A percentile compares a stretch with the other conserved stretches of the same genome.
Conservation (phyloP, 2,329 filamentous ascomycete genomes). For the Bipolaris sorokiniana region DNA sequence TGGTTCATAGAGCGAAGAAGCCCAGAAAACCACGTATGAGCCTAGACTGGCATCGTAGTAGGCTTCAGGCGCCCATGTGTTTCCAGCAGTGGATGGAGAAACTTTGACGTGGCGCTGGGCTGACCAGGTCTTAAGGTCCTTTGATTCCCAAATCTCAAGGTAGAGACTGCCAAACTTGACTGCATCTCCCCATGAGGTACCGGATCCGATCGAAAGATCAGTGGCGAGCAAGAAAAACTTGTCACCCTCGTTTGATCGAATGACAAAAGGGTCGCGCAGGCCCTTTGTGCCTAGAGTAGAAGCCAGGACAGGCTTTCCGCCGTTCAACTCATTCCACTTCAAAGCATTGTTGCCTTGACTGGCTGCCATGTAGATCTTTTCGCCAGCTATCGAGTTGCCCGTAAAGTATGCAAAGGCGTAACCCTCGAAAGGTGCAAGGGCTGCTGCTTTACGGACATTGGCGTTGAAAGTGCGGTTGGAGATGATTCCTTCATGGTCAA, state of each 20-base stretch:
- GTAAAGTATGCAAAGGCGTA: conserved; percentile 63
- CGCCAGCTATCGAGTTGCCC: conserved; percentile 52
- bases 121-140: conserved; percentile 59
- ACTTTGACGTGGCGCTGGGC: conserved; percentile 58
- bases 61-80: conserved; percentile 62
- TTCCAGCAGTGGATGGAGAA: conserved; percentile 58
- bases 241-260: conserved; percentile 58
- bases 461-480: conserved; percentile 44
- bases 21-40: conserved; percentile 57
- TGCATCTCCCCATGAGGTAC: conserved; percentile 59
- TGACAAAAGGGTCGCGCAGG: conserved; percentile 61
- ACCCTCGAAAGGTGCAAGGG: conserved; percentile 49
- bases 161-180: conserved; percentile 58
- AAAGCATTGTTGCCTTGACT: conserved; percentile 61
- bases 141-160: conserved; percentile 61
- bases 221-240: conserved; percentile 61
- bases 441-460: conserved; percentile 43
- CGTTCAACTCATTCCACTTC: conserved; percentile 59
- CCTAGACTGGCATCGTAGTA: conserved; percentile 56
- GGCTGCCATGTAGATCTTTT: conserved; percentile 61
- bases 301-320: conserved; percentile 54
- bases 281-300: conserved; percentile 58
- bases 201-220: conserved; percentile 61
- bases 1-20: conserved; percentile 54
- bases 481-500: conserved; percentile 27